Evolutionary conservation across 148 eudicot species (phyloP), one percentile per base, ranked within the genome.

Genomic region (Rhododendron vialii): DNA sequence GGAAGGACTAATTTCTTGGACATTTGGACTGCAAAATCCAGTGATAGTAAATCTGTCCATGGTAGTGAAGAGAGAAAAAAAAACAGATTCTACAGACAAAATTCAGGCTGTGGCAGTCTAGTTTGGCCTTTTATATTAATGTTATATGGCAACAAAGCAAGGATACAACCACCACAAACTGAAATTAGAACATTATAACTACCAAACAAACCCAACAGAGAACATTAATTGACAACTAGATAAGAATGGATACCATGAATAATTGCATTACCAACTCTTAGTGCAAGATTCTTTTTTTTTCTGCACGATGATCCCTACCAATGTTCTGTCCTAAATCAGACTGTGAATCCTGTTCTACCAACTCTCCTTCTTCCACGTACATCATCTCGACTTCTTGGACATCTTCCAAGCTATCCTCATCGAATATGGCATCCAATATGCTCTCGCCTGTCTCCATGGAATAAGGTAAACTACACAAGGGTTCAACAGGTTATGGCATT

Each of bases 331-430:
- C 84, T 59, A 67, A 80, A 69, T 86, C 88, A 88, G 28, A 73
- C 77, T 80, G 63, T 59, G 82, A 87, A 67, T 77, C 85, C 83
- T 84, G 83, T 57, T 90, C 96, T 48, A 90, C 87, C 76, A 95
- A 81, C 90, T 93, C 98, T 50, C 95, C 98, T 85, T 96, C 98
- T 88, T 96, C 98, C 1, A 94, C 85, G 86, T 95, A 98, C 89
- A 93, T 84, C 98, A 95, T 36, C 78, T 93, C 94, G 77, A 89
- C 92, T 91, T 95, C 98, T 17, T 90, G 89, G 69, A 71, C 84
- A 89, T 89, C 95, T 45, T 90, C 96, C 71, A 89, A 77, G 83
- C 88, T 89, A 71, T 86, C 90, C 85, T 89, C 96, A 47, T 91
- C 93, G 30, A 91, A 90, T 67, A 94, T 87, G 69, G 87, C 86